Percentiles rank a stretch among this genome's conserved stretches.
phyloP scores from a whole-genome alignment of 352 stramenopile genomes.

The Phytophthora fragariaefolia region DNA sequence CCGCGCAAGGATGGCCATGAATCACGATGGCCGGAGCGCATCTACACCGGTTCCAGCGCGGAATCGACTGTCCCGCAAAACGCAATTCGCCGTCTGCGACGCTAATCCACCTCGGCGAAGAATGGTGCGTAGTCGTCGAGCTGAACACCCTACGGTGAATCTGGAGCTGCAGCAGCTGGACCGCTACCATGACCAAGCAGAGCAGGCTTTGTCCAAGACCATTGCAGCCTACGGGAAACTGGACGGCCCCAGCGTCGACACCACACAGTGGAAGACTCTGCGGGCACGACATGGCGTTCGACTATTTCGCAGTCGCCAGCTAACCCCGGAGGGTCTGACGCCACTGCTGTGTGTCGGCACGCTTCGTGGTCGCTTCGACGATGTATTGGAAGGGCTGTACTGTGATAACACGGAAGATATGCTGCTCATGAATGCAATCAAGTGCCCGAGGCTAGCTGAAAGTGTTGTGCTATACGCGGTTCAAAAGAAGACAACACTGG shows the following conservation, averaged over 20 bases:
- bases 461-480: conserved; percentile 36
- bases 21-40: neutral
- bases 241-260: conserved; percentile 30
- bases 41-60: neutral
- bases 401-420: conserved; percentile 38
- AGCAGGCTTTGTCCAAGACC: conserved; percentile 41
- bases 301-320: conserved; percentile 32
- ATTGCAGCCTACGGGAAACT: conserved; percentile 41
- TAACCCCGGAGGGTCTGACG: neutral
- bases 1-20: neutral
- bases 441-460: conserved; percentile 30
- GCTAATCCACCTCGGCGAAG: neutral
- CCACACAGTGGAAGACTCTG: conserved; percentile 38
- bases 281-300: conserved; percentile 26
- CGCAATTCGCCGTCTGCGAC: neutral
- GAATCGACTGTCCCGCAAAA: neutral
- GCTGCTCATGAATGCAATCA: conserved; percentile 38
- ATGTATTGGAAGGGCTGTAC: conserved; percentile 46
- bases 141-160: conserved; percentile 20
- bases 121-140: conserved; percentile 30
- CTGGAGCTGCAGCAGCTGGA: conserved; percentile 43
- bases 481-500: conserved; percentile 18
- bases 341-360: conserved; percentile 40
- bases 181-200: conserved; percentile 42
- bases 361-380: conserved; percentile 39